Evolutionary conservation across 495 filamentous ascomycete species (phyloP).

Genomic region (Lichina pygmaea): DNA sequence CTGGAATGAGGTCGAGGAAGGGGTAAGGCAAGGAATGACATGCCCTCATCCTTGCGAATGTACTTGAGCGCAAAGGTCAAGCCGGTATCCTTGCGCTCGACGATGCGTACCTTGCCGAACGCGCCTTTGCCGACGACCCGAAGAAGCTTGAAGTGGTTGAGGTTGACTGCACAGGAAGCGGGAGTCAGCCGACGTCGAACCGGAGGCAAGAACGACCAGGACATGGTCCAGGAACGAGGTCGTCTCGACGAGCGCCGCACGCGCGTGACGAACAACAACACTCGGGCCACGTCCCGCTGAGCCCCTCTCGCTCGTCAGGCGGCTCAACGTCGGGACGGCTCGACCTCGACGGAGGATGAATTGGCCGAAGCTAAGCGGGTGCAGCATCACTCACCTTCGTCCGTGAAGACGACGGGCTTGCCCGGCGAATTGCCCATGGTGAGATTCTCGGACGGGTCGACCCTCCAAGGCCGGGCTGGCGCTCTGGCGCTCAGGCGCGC

Average conservation of each 20-base stretch:
- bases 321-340: too few species aligned
- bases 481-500: too few species aligned
- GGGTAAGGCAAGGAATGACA: conserved; percentile 8
- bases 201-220: conserved; percentile 1
- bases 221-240: neutral
- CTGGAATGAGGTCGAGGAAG: neutral
- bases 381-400: conserved; percentile 42
- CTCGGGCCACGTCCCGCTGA: too few species aligned
- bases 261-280: neutral
- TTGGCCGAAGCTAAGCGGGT: neutral
- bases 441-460: neutral
- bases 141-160: conserved; percentile 88
- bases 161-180: conserved; percentile 36
- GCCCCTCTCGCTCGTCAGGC: too few species aligned
- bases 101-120: conserved; percentile 95
- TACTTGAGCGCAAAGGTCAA: conserved; percentile 93
- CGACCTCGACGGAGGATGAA: too few species aligned
- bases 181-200: neutral
- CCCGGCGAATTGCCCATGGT: conserved; percentile 84
- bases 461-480: neutral
- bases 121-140: conserved; percentile 93
- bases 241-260: neutral
- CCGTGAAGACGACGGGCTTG: conserved; percentile 73
- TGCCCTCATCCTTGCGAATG: conserved; percentile 96
- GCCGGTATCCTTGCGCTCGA: conserved; percentile 86